phyloP scores from a whole-genome alignment of 805 yeast genomes.

The Kuraishia floccosa region DNA sequence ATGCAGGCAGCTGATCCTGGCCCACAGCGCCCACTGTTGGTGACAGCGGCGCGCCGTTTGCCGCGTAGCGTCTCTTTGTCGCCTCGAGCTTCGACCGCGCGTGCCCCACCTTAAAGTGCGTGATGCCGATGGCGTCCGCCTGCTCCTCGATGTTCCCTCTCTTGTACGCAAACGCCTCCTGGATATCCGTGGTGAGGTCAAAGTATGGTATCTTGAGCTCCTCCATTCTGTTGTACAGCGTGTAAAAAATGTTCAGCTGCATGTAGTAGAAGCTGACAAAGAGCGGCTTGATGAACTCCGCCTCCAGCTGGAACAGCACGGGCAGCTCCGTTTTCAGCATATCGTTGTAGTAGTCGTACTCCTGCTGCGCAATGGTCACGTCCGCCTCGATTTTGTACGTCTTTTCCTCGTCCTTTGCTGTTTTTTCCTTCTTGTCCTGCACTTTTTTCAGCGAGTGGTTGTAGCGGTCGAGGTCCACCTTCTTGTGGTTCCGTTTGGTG shows the following conservation, averaged over 20 bases:
- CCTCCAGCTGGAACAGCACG: constrained; percentile 74
- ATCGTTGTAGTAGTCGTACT: constrained; percentile 91
- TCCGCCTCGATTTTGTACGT: constrained; percentile 85
- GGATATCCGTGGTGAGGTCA: constrained; percentile 73
- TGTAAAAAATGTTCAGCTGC: constrained; percentile 96
- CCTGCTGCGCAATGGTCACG: constrained; percentile 85
- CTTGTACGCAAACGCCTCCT: constrained; percentile 67
- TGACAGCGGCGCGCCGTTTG: no score
- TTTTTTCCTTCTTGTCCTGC: constrained; percentile 74
- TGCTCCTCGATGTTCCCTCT: constrained; percentile 88
- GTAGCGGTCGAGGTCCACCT: constrained; percentile 85
- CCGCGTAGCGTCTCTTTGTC: constrained; percentile 69
- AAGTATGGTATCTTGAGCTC: constrained; percentile 96
- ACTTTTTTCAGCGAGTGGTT: constrained; percentile 56
- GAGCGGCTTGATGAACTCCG: constrained; percentile 85
- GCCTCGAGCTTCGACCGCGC: constrained; percentile 78
- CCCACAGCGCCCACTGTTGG: constrained; percentile 23
- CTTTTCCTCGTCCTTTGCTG: constrained; percentile 84
- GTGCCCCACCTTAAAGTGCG: constrained; percentile 84
- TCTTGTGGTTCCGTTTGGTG: constrained; percentile 90
- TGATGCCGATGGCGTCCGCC: constrained; percentile 80
- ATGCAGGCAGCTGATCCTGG: constrained; percentile 17
- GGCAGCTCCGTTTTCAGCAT: constrained; percentile 90
- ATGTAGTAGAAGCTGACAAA: constrained; percentile 92
- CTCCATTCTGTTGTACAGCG: constrained; percentile 83